Base-by-base conservation (phyloP, 1,284 basidiomycete genomes). In the Gomphus sp. region DNA sequence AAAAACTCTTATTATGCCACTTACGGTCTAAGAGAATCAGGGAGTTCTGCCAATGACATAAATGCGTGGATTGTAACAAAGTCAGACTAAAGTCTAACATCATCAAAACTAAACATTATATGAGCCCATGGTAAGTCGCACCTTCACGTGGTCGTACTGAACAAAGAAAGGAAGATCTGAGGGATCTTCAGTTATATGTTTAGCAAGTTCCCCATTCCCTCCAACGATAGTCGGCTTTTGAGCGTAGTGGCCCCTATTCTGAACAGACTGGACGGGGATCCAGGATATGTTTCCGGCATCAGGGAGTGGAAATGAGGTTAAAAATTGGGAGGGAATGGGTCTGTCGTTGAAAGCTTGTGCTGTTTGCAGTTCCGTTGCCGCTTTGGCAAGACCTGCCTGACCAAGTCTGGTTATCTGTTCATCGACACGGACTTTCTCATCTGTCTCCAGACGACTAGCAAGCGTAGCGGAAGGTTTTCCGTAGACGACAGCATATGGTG, bases 401-500 rank as follows among this genome's bases (percentile, higher is more conserved):
- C 96, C 96, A 1, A 98, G 81, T 58, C 72, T 70, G 61, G 80
- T 73, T 55, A 87, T 81, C 69, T 95, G 92, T 16, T 77, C 76
- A 8, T 80, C 82, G 25, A 95, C 75, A 50, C 93, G 85, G 39
- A 76, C 80, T 71, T 91, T 92, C 69, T 96, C 94, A 45, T 89
- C 85, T 50, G 78, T 78, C 66, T 94, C 91, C 43, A 99, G 78
- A 66, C 85, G 85, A 52, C 88, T 85, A 0, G 88, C 90, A 47
- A 99, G 80, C n/a, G 75, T 74, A 11, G 91, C 87, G 0, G 95
- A 98, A 0, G 97, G 97, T 68, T 86, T 92, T 37, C 95, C 97
- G 43, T 88, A 74, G 43, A 98, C 79, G 11, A 89, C 81, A 50
- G 91, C 75, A 33, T 84, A 84, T 25, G 85, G 78, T 0, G 82